Conservation (phyloP, 1,284 basidiomycete genomes). For the Porogramme epimiltina region DNA sequence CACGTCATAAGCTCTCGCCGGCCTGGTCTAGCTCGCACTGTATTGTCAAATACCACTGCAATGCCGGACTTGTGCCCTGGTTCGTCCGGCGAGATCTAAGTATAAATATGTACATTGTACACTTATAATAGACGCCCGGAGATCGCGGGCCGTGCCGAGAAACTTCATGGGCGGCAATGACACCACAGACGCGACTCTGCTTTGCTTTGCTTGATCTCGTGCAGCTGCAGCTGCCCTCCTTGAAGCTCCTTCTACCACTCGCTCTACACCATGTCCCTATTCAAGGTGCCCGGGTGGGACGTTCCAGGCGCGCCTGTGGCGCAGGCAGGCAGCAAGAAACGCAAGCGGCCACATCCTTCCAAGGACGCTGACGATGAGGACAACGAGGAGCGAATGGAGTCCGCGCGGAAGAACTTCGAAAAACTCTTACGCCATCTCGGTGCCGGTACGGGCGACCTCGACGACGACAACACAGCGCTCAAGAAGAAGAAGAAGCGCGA, state of each 20-base stretch:
- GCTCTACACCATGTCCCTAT: slow-evolving; percentile 49
- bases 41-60: too few relatives aligned
- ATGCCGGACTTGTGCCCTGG: too few relatives aligned
- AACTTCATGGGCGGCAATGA: too few relatives aligned
- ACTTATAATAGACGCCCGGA: too few relatives aligned
- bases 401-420: slow-evolving; percentile 72
- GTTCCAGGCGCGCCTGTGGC: slow-evolving; percentile 49
- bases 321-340: slow-evolving; percentile 53
- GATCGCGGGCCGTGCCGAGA: too few relatives aligned
- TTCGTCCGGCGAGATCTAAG: too few relatives aligned
- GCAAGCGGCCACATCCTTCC: slow-evolving; percentile 51
- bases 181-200: too few relatives aligned
- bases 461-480: background rate
- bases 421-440: slow-evolving; percentile 72
- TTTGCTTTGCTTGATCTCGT: too few relatives aligned
- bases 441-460: slow-evolving; percentile 22
- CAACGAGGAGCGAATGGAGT: slow-evolving; percentile 41
- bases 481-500: slow-evolving; percentile 20
- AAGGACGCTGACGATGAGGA: slow-evolving; percentile 27
- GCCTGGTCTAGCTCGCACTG: too few relatives aligned
- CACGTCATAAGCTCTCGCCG: too few relatives aligned
- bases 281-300: slow-evolving; percentile 76
- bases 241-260: background rate
- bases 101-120: too few relatives aligned
- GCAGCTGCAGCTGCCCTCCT: too few relatives aligned